phyloP scores from a whole-genome alignment of 495 filamentous ascomycete genomes.

The Podospora conica region DNA sequence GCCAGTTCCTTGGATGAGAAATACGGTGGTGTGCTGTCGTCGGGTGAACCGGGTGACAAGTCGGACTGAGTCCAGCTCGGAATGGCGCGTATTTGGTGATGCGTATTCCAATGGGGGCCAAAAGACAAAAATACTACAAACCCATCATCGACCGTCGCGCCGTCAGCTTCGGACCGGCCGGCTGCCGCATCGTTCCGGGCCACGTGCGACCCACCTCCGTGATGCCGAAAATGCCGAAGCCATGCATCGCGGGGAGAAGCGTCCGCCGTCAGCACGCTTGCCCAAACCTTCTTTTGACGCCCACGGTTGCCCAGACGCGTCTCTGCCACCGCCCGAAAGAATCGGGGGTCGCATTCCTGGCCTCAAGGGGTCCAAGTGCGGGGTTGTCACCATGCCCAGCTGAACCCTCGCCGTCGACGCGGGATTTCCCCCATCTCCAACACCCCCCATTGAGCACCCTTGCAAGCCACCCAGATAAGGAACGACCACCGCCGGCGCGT shows the following conservation, averaged over 20 bases:
- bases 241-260: no score
- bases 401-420: not conserved
- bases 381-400: not conserved
- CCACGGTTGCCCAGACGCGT: not conserved
- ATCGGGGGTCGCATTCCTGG: not conserved
- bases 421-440: not conserved
- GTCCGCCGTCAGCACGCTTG: no score
- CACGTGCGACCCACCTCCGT: not conserved
- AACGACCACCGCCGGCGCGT: not conserved
- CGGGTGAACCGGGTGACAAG: not conserved
- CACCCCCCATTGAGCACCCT: not conserved
- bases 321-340: not conserved
- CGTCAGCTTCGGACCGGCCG: not conserved
- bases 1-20: not conserved
- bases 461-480: conserved; percentile 1
- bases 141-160: not conserved
- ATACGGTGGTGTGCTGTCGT: no score
- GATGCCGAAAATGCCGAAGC: not conserved
- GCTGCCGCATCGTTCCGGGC: not conserved
- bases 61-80: not conserved
- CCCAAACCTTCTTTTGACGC: not conserved
- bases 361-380: not conserved
- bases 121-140: not conserved
- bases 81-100: not conserved
- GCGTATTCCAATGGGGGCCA: no score